Conservation (phyloP, 2,329 filamentous ascomycete species). For the Xylariaceae sp. region DNA sequence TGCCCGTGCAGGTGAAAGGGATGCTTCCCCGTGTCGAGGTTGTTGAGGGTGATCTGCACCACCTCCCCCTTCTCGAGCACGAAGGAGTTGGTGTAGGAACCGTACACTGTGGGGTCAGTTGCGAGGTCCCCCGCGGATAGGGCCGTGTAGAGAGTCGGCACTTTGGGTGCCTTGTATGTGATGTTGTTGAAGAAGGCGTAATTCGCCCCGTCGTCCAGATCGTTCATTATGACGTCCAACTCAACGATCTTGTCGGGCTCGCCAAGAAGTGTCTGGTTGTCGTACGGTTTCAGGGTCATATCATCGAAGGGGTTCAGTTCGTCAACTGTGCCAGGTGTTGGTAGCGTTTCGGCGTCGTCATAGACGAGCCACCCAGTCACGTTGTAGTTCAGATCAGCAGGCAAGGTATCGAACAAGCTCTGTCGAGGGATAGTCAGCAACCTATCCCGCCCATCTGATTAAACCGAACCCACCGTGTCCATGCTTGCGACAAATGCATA, state of each 20-base stretch:
- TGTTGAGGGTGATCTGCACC: conserved; percentile 73
- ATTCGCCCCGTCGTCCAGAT: conserved; percentile 58
- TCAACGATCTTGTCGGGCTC: conserved; percentile 56
- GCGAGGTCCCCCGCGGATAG: conserved; percentile 55
- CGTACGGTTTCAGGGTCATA: conserved; percentile 59
- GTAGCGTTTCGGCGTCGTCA: conserved; percentile 36
- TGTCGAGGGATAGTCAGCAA: conserved; percentile 25
- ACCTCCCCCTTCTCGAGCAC: conserved; percentile 60
- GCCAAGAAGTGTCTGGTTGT: conserved; percentile 52
- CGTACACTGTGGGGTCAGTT: conserved; percentile 55
- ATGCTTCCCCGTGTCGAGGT: conserved; percentile 62
- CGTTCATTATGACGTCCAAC: conserved; percentile 59
- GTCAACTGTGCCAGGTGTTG: conserved; percentile 47
- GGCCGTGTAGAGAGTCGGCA: conserved; percentile 72
- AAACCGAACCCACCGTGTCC: conserved; percentile 47
- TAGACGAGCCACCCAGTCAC: conserved; percentile 59
- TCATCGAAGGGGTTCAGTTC: conserved; percentile 67
- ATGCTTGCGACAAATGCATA: conserved; percentile 63
- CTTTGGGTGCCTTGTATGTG: conserved; percentile 66
- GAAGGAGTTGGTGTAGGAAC: conserved; percentile 56
- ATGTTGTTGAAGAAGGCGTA: conserved; percentile 73
- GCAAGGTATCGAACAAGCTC: conserved; percentile 62
- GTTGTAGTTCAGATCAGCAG: conserved; percentile 60
- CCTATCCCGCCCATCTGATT: background rate
- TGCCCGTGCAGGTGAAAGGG: conserved; percentile 77